Percentiles rank a stretch among this genome's conserved stretches.
phyloP scores from a whole-genome alignment of 1,284 basidiomycete species.

The Fomitopsis palustris region DNA sequence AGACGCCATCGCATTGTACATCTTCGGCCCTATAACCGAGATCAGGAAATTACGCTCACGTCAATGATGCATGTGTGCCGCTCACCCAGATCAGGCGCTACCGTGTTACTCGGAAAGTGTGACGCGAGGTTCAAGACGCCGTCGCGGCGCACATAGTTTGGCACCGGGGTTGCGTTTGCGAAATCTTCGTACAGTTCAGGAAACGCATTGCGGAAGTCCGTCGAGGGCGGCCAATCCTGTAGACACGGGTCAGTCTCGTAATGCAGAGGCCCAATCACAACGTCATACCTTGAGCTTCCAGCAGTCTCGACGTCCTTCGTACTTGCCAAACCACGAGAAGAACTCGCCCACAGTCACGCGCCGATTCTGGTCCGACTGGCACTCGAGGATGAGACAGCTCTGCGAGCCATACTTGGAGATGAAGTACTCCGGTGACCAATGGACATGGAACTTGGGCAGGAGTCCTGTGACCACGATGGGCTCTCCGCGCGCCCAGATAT shows the following conservation, averaged over 20 bases:
- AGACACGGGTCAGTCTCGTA: slow-evolving; percentile 6
- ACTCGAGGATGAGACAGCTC: slow-evolving; percentile 75
- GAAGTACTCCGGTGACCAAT: slow-evolving; percentile 86
- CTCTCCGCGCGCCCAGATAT: slow-evolving; percentile 69
- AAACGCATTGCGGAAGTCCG: slow-evolving; percentile 80
- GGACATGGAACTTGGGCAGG: slow-evolving; percentile 53
- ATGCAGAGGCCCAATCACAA: background rate
- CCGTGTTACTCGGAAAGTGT: slow-evolving; percentile 81
- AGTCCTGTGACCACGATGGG: slow-evolving; percentile 76
- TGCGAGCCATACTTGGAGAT: slow-evolving; percentile 65
- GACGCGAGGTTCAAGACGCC: slow-evolving; percentile 86
- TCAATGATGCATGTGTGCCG: slow-evolving; percentile 12
- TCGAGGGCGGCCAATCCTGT: slow-evolving; percentile 89
- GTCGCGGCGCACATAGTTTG: slow-evolving; percentile 85
- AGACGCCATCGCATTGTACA: slow-evolving; percentile 78
- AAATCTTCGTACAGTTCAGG: slow-evolving; percentile 91
- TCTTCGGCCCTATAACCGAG: slow-evolving; percentile 59
- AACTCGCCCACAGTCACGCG: slow-evolving; percentile 72
- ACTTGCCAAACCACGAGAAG: slow-evolving; percentile 76
- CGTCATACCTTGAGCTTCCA: slow-evolving; percentile 82
- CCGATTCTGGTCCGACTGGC: slow-evolving; percentile 66
- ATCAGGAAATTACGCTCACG: background rate
- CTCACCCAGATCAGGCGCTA: slow-evolving; percentile 83
- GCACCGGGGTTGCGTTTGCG: slow-evolving; percentile 77
- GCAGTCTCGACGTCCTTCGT: slow-evolving; percentile 49